Evolutionary conservation across 805 yeast genomes (phyloP), one percentile per base, ranked within the genome.

Genomic region (Candida stauntonica): DNA sequence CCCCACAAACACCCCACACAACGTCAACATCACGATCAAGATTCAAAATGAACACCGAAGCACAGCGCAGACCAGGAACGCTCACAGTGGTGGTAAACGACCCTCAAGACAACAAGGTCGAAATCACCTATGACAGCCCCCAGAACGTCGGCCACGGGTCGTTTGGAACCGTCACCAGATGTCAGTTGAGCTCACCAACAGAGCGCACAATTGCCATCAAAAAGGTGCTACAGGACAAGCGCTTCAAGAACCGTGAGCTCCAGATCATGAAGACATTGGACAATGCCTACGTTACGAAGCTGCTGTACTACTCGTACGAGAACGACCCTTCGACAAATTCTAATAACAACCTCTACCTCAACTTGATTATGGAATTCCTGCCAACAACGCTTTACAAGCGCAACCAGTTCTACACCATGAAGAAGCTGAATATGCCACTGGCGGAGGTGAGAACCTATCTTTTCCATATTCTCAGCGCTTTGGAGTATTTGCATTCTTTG

Each of bases 121-220:
- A 75, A 36, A 74, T 91, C 39, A 77, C 80, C 34, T 87, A 86
- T 64, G 82, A 89, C 14, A 87, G 82, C 53, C 76, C 86, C 29
- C 83, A 86, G 50, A 88, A 89, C 73, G 93, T 91, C 29, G 99
- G 99, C n/a, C 94, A 86, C 62, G 99, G 99, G 9, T 89, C 98
- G n/a, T 93, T 93, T 66, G 99, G 99, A 3, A 89, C 88, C 24
- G 99, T 93, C n/a, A 88, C 87, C 59, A 93, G 86, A 50, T 87
- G 96, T 6, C 79, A 76, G 42, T 68, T 93, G 28, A 57, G 75
- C 44, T 88, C 91, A 14, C 72, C 83, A 17, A 79, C 83, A 44
- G 85, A 81, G 52, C 31, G 42, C 19, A 74, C 79, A 29, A 94
- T 91, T 15, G 99, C 99, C 35, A 87, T 93, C 58, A 93, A 93